These are phyloP conservation scores for Calonectria montana DNA, from an alignment of 2,329 filamentous ascomycete species.

Conservation along the genomic window DNA sequence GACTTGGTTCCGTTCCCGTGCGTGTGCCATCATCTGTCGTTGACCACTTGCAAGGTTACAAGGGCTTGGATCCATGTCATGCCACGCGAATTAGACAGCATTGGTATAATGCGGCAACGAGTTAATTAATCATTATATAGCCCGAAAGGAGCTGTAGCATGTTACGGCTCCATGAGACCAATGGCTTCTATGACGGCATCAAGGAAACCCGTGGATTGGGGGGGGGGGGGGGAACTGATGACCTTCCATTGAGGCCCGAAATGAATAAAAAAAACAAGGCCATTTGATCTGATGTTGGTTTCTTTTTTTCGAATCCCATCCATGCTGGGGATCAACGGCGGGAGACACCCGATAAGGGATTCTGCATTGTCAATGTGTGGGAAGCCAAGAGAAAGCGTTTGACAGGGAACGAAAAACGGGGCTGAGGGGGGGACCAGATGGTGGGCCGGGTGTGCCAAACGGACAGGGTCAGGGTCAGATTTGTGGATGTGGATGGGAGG, in stretches of 20 bases:
- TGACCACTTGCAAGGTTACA: slow-evolving; percentile 9
- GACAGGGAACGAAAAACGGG: slow-evolving; percentile 18
- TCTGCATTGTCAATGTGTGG: not conserved
- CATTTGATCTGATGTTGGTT: not conserved
- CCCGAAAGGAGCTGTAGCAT: not conserved
- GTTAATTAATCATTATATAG: not conserved
- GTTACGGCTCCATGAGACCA: not conserved
- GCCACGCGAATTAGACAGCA: slow-evolving; percentile 11
- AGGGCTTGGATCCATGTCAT: slow-evolving; percentile 16
- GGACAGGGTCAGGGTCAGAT: slow-evolving; percentile 14
- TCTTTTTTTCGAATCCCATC: not conserved
- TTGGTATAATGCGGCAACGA: not conserved
- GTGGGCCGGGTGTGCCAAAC: slow-evolving; percentile 16
- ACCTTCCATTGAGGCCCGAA: not conserved
- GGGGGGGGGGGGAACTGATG: not conserved
- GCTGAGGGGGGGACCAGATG: slow-evolving; percentile 6
- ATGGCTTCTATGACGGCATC: not conserved
- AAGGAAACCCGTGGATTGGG: not conserved
- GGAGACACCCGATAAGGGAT: not conserved
- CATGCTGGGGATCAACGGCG: slow-evolving; percentile 7
- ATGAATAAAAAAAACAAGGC: not conserved
- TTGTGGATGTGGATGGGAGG: slow-evolving; percentile 6
- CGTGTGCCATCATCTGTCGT: slow-evolving; percentile 3
- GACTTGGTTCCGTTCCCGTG: slow-evolving; percentile 1
- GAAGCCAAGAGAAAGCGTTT: not conserved